Percentiles rank a stretch among this genome's conserved stretches.
These are phyloP conservation scores for Mycena kentingensis DNA, from an alignment of 768 basidiomycete species.

Conservation along the genomic window DNA sequence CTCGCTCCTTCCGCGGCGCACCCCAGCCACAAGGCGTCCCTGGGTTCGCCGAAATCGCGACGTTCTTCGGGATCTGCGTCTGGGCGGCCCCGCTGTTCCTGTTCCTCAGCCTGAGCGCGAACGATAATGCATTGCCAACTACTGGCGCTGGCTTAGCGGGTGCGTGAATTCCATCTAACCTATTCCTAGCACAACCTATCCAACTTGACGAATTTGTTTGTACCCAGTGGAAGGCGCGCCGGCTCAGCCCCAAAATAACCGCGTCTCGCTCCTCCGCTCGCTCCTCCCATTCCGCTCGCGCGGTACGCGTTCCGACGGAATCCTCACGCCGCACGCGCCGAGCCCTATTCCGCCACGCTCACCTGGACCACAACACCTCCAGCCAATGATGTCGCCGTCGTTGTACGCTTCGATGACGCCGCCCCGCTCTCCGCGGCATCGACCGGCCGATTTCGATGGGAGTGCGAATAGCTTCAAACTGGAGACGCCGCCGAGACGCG, in stretches of 20 bases:
- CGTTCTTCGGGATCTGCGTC: conserved; percentile 84
- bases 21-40: conserved; percentile 34
- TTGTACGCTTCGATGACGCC: conserved; percentile 31
- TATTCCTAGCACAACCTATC: conserved; percentile 41
- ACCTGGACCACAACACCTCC: too few relatives aligned
- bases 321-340: conserved; percentile 68
- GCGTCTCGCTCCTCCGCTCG: conserved; percentile 69
- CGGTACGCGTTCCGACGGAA: conserved; percentile 58
- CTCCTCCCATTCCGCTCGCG: conserved; percentile 54
- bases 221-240: conserved; percentile 29
- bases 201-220: conserved; percentile 42
- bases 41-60: conserved; percentile 73
- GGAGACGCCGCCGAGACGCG: conserved; percentile 43
- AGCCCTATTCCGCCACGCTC: conserved; percentile 32
- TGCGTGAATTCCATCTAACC: conserved; percentile 1
- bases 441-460: conserved; percentile 38
- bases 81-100: conserved; percentile 91
- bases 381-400: conserved; percentile 30
- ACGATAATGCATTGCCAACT: conserved; percentile 90
- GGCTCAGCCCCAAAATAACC: conserved; percentile 18
- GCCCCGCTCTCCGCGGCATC: conserved; percentile 41
- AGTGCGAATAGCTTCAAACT: conserved; percentile 39
- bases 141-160: conserved; percentile 37
- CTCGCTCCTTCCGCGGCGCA: conserved; percentile 47
- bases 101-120: conserved; percentile 94